These are phyloP conservation scores for Candida nemodendra DNA, from an alignment of 805 yeast genomes.

Conservation along the genomic window DNA sequence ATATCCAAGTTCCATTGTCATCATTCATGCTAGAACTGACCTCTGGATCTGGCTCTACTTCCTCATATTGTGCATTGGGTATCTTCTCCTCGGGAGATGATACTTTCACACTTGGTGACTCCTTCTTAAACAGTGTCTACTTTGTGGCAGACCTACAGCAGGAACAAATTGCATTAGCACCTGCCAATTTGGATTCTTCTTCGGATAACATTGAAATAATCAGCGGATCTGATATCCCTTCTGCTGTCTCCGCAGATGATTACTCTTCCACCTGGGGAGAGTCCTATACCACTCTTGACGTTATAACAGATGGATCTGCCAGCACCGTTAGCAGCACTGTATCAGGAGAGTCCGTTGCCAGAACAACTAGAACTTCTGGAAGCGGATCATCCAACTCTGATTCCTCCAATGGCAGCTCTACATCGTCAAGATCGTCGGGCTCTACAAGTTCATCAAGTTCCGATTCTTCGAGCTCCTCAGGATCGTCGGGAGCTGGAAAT, in stretches of 20 bases:
- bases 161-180: constrained; percentile 44
- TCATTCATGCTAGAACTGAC: constrained; percentile 22
- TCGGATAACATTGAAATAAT: constrained; percentile 46
- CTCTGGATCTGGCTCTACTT: constrained; percentile 17
- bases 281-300: constrained; percentile 8
- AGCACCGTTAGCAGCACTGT: background rate
- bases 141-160: constrained; percentile 54
- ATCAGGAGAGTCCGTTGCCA: background rate
- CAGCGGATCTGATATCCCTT: constrained; percentile 43
- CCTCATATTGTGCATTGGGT: constrained; percentile 45
- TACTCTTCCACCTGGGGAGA: constrained; percentile 44
- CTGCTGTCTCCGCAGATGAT: constrained; percentile 46
- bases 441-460: constrained; percentile 6
- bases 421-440: constrained; percentile 8
- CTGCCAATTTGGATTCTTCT: constrained; percentile 36
- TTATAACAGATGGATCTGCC: constrained; percentile 2
- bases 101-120: constrained; percentile 48
- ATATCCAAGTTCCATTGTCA: constrained; percentile 48
- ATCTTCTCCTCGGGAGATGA: constrained; percentile 35
- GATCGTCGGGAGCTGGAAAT: background rate
- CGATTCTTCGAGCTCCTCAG: background rate
- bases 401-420: constrained; percentile 2
- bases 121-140: constrained; percentile 51
- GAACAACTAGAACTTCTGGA: constrained; percentile 6
- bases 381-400: constrained; percentile 1